Conservation (phyloP, 768 basidiomycete genomes). For the Lactarius sp. region DNA sequence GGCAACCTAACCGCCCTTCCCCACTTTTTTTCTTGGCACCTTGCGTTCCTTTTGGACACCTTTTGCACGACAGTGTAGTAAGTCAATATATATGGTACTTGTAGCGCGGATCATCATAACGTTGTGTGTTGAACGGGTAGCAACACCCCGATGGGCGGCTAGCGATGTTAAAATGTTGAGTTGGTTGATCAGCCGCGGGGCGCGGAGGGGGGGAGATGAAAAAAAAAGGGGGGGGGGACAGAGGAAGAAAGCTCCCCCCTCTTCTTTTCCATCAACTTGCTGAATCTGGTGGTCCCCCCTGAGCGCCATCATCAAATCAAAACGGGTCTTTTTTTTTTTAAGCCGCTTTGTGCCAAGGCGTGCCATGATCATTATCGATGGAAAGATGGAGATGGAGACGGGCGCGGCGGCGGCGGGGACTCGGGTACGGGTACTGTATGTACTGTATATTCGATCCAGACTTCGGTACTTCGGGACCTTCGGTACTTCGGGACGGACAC, state of each 20-base stretch:
- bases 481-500: too few relatives aligned
- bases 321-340: neutral
- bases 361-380: neutral
- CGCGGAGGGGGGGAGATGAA: neutral
- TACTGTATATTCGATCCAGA: too few relatives aligned
- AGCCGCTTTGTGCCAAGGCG: neutral
- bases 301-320: too few relatives aligned
- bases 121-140: neutral
- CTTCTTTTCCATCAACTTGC: neutral
- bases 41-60: neutral
- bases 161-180: constrained; percentile 8
- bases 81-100: neutral
- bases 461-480: too few relatives aligned
- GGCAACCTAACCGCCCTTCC: neutral
- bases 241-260: neutral
- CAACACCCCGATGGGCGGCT: constrained; percentile 19
- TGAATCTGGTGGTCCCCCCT: too few relatives aligned
- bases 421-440: too few relatives aligned
- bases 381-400: too few relatives aligned
- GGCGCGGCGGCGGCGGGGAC: too few relatives aligned
- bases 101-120: neutral
- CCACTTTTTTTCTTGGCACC: neutral
- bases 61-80: neutral
- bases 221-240: neutral
- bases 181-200: constrained; percentile 17